Percentiles rank a stretch among this genome's conserved stretches.
Evolutionary conservation across 139 green algal species (phyloP).

Genomic region (Micromonas pusilla): DNA sequence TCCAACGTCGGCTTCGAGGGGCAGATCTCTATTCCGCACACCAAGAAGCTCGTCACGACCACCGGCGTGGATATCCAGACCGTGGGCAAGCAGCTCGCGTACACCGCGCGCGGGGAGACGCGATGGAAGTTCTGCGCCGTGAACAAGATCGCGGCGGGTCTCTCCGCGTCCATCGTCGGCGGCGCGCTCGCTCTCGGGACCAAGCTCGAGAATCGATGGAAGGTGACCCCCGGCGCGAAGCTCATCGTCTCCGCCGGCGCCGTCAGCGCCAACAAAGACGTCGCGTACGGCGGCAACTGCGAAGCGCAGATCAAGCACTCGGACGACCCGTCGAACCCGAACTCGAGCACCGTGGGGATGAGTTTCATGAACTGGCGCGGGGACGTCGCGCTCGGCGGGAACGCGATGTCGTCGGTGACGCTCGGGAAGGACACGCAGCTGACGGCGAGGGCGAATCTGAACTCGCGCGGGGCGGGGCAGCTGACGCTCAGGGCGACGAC

Average conservation of each 20-base stretch:
- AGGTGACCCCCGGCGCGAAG: constrained; percentile 34
- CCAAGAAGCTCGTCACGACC: constrained; percentile 43
- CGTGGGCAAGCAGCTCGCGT: constrained; percentile 60
- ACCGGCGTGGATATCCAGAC: constrained; percentile 57
- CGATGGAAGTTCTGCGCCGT: constrained; percentile 41
- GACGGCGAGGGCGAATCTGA: constrained; percentile 36
- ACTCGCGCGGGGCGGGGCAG: constrained; percentile 42
- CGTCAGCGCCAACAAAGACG: constrained; percentile 42
- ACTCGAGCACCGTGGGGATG: constrained; percentile 41
- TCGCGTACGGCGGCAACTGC: constrained; percentile 33
- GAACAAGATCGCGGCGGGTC: constrained; percentile 41
- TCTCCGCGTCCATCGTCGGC: constrained; percentile 33
- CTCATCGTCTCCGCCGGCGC: constrained; percentile 37
- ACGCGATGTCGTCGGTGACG: constrained; percentile 47
- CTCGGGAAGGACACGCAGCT: constrained; percentile 37
- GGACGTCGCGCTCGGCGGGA: constrained; percentile 56
- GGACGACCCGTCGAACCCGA: constrained; percentile 15
- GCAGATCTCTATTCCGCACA: constrained; percentile 49
- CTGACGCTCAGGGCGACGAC: constrained; percentile 45
- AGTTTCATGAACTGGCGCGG: constrained; percentile 55
- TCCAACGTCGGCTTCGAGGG: constrained; percentile 45
- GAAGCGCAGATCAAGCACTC: constrained; percentile 30
- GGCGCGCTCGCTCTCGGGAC: constrained; percentile 31
- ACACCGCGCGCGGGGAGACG: constrained; percentile 56
- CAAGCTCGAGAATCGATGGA: constrained; percentile 32